Evolutionary conservation across 1,284 basidiomycete genomes (phyloP).

Genomic region (Ceratobasidium sp.): DNA sequence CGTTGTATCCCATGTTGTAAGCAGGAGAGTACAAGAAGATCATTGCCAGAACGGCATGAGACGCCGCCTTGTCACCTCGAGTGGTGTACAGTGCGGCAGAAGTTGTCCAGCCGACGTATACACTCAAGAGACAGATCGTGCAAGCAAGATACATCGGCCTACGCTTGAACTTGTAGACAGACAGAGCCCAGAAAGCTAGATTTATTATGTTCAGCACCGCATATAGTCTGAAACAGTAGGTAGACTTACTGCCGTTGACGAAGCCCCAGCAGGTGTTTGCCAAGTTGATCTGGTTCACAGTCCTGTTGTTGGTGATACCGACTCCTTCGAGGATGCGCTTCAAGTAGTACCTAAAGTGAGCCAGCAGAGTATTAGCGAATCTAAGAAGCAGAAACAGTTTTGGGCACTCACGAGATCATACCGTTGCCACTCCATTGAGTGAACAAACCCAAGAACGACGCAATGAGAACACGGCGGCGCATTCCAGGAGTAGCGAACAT

Average conservation of each 20-base stretch:
- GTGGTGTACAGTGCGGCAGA: slow-evolving; percentile 62
- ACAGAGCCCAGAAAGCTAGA: slow-evolving; percentile 58
- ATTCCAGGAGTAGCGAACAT: slow-evolving; percentile 62
- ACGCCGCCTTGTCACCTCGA: slow-evolving; percentile 49
- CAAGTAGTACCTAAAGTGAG: slow-evolving; percentile 58
- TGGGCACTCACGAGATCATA: slow-evolving; percentile 59
- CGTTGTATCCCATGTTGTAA: slow-evolving; percentile 63
- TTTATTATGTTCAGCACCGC: neutral
- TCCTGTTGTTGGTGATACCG: slow-evolving; percentile 60
- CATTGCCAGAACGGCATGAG: slow-evolving; percentile 49
- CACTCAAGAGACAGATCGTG: slow-evolving; percentile 60
- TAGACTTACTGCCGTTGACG: slow-evolving; percentile 58
- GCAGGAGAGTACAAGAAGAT: slow-evolving; percentile 65
- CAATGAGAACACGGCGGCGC: slow-evolving; percentile 61
- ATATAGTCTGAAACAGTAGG: neutral
- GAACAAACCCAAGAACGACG: slow-evolving; percentile 60
- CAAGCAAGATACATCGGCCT: slow-evolving; percentile 63
- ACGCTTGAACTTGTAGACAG: slow-evolving; percentile 61
- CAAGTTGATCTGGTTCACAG: slow-evolving; percentile 66
- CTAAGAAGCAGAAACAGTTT: neutral
- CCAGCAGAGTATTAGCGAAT: neutral
- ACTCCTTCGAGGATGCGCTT: slow-evolving; percentile 61
- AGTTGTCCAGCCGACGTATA: slow-evolving; percentile 66
- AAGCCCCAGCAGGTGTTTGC: slow-evolving; percentile 66
- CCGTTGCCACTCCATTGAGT: slow-evolving; percentile 68